Conservation (phyloP, 768 basidiomycete species). For the Panaeolus cyanescens region DNA sequence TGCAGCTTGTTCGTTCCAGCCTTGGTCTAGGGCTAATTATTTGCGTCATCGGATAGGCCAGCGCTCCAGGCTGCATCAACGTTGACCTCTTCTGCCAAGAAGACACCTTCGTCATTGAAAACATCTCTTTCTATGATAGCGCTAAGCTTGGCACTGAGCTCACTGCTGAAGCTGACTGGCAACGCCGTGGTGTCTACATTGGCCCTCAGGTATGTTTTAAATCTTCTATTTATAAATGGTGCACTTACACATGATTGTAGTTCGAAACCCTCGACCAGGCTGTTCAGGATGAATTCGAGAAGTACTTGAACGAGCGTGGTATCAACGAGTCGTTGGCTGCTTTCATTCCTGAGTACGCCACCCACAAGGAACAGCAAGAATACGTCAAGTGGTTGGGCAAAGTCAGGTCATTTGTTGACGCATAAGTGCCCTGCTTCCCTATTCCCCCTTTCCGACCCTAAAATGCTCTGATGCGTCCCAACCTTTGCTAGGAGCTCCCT, state of each 20-base stretch:
- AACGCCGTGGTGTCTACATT: slow-evolving; percentile 87
- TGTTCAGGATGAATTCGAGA: slow-evolving; percentile 92
- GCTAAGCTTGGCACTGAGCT: slow-evolving; percentile 70
- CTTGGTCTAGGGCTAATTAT: neutral
- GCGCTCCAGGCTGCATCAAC: slow-evolving; percentile 66
- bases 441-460: slow-evolving; percentile 7
- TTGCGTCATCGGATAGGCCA: slow-evolving; percentile 36
- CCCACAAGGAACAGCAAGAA: slow-evolving; percentile 96
- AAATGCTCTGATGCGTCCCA: neutral
- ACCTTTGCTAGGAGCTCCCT: no score
- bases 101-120: slow-evolving; percentile 83
- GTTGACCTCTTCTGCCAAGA: slow-evolving; percentile 81
- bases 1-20: neutral
- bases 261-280: slow-evolving; percentile 88
- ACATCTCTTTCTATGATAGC: slow-evolving; percentile 84
- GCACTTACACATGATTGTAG: slow-evolving; percentile 32
- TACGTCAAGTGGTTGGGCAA: slow-evolving; percentile 88
- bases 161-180: slow-evolving; percentile 92
- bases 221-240: neutral
- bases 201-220: slow-evolving; percentile 71
- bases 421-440: slow-evolving; percentile 32
- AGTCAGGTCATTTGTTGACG: slow-evolving; percentile 81
- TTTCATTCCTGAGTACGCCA: slow-evolving; percentile 88
- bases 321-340: slow-evolving; percentile 79
- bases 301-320: slow-evolving; percentile 87